Evolutionary conservation across 2,329 filamentous ascomycete species (phyloP), one percentile per base, ranked within the genome.

Genomic region (Furcasterigmium sp.): DNA sequence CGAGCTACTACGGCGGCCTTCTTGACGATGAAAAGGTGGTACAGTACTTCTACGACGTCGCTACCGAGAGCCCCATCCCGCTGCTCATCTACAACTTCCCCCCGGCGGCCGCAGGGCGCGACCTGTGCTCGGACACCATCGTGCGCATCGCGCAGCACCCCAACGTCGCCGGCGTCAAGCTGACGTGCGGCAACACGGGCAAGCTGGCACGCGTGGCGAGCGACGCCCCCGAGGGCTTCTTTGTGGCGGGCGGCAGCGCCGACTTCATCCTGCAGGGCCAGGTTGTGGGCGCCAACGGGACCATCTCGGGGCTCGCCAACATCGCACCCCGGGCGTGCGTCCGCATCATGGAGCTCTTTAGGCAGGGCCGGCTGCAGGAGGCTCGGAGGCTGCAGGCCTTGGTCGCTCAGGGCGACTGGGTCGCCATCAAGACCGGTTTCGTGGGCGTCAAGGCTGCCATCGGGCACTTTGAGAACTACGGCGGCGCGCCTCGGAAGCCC

Each of bases 241-340:
- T 85, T 57, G 84, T 83, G 46, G 78, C 85, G 54, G 85, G 83
- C 34, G 85, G 86, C 43, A 84, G 80, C 39, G 83, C 83, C 41
- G 85, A 90, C 64, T 88, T 88, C 61, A 83, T 80, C 11, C 63
- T 89, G 11, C 85, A 87, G 60, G 82, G 81, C 1, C 62, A 87
- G 30, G 72, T 85, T 35, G 83, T 80, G 4, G 85, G 85, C 19
- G 85, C 82, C 3, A 78, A 83, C 45, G 85, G 86, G 26, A 76
- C 86, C 54, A 84, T 90, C 49, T 81, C 79, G 13, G 86, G 85
- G 11, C 70, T 85, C 43, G 86, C 76, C 23, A 90, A 91, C 60
- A 69, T 90, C 36, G 74, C 80, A 3, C 85, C 84, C 8, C 76
- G 76, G 55, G 68, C 82, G 4, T 85, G 83, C 60, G 73, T 82